phyloP scores from a whole-genome alignment of 2,329 filamentous ascomycete species.

The Claviceps sp. region DNA sequence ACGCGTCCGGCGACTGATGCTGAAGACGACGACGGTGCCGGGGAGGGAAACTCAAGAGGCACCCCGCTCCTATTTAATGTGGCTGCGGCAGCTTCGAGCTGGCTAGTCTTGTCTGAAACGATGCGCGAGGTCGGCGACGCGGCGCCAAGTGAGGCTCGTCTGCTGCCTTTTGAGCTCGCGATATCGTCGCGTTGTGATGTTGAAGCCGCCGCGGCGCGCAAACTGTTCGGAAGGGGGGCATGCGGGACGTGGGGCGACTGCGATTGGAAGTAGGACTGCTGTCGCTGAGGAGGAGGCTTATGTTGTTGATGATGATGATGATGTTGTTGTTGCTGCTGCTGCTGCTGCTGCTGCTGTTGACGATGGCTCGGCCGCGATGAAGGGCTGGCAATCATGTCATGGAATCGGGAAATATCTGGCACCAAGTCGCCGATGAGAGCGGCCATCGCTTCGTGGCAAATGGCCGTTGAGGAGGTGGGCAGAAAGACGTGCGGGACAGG shows the following conservation, averaged over 20 bases:
- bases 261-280: slow-evolving; percentile 10
- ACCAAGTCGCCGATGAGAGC: slow-evolving; percentile 58
- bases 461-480: slow-evolving; percentile 1
- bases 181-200: slow-evolving; percentile 13
- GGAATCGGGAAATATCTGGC: slow-evolving; percentile 57
- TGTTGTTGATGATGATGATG: not conserved
- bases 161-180: not conserved
- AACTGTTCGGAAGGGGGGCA: slow-evolving; percentile 17
- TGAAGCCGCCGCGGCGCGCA: slow-evolving; percentile 7
- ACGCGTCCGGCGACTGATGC: slow-evolving; percentile 24
- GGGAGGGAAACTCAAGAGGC: slow-evolving; percentile 36
- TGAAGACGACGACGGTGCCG: slow-evolving; percentile 35
- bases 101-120: not conserved
- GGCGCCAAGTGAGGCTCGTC: not conserved
- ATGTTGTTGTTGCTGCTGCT: not conserved
- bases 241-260: slow-evolving; percentile 9
- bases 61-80: slow-evolving; percentile 24
- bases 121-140: not conserved
- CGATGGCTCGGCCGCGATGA: slow-evolving; percentile 33
- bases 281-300: slow-evolving; percentile 15
- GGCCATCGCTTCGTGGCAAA: slow-evolving; percentile 39
- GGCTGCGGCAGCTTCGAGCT: not conserved
- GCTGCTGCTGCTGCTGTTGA: slow-evolving; percentile 12
- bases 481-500: not conserved
- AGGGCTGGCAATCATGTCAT: slow-evolving; percentile 50